Evolutionary conservation across 768 basidiomycete species (phyloP).

Genomic region (Lanmaoa rubissima): DNA sequence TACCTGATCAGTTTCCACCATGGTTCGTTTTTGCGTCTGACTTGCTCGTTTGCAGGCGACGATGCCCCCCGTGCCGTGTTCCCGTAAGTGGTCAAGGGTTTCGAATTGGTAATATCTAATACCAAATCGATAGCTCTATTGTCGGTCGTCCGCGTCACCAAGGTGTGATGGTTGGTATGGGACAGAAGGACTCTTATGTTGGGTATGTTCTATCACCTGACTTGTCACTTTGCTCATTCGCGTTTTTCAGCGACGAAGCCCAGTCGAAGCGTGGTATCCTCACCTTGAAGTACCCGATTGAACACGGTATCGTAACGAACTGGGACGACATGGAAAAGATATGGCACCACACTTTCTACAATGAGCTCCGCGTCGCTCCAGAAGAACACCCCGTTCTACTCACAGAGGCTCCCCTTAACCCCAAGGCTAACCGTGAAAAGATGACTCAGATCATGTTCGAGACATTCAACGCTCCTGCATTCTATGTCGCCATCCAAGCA

Average conservation of each 20-base stretch:
- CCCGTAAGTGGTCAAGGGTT: slow-evolving; percentile 61
- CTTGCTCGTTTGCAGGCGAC: slow-evolving; percentile 55
- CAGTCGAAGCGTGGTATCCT: slow-evolving; percentile 95
- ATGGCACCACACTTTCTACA: slow-evolving; percentile 97
- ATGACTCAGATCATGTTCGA: slow-evolving; percentile 82
- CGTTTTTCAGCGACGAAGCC: slow-evolving; percentile 70
- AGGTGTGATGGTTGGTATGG: slow-evolving; percentile 97
- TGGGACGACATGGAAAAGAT: slow-evolving; percentile 99
- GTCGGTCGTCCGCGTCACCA: slow-evolving; percentile 94
- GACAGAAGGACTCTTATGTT: slow-evolving; percentile 94
- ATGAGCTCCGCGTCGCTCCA: slow-evolving; percentile 74
- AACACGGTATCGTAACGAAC: slow-evolving; percentile 95
- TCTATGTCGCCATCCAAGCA: slow-evolving; percentile 74
- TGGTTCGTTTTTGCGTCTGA: background rate
- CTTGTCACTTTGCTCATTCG: slow-evolving; percentile 14
- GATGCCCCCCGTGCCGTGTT: slow-evolving; percentile 92
- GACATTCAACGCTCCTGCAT: slow-evolving; percentile 73
- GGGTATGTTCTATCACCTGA: slow-evolving; percentile 48
- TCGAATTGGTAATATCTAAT: slow-evolving; percentile 12
- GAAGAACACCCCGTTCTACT: slow-evolving; percentile 74
- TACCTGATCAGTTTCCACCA: slow-evolving; percentile 26
- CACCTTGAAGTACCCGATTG: slow-evolving; percentile 89
- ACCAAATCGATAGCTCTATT: slow-evolving; percentile 59
- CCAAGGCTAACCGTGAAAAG: slow-evolving; percentile 71
- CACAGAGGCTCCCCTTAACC: slow-evolving; percentile 73